Evolutionary conservation across 2,329 filamentous ascomycete species (phyloP).

Genomic region (Cytospora paraplurivora): DNA sequence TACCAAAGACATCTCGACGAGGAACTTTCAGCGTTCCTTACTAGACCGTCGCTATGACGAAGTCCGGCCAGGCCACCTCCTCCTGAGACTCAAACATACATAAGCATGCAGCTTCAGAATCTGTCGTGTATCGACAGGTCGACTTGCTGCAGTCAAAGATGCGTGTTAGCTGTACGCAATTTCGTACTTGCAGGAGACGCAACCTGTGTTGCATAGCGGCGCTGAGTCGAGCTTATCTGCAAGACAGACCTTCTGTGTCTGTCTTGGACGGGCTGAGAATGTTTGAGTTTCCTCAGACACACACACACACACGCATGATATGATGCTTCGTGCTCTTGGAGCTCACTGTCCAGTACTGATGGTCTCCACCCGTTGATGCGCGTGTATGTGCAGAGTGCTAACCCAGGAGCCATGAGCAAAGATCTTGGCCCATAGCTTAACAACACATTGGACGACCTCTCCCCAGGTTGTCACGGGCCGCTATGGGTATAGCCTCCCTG

Average conservation of each 20-base stretch:
- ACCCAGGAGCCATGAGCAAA: too few relatives aligned
- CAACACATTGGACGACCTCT: too few relatives aligned
- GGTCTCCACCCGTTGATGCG: too few relatives aligned
- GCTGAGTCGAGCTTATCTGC: neutral
- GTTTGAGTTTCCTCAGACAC: neutral
- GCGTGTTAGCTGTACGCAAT: neutral
- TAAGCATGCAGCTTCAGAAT: neutral
- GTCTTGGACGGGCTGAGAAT: neutral
- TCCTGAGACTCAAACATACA: too few relatives aligned
- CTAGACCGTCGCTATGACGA: too few relatives aligned
- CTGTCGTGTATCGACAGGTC: neutral
- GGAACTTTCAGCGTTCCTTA: too few relatives aligned
- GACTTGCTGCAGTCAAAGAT: neutral
- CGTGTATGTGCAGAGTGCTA: too few relatives aligned
- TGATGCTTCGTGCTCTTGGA: neutral
- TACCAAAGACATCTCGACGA: too few relatives aligned
- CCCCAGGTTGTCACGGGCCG: too few relatives aligned
- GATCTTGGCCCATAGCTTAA: too few relatives aligned
- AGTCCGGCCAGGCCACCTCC: too few relatives aligned
- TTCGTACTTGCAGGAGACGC: neutral
- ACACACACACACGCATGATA: neutral
- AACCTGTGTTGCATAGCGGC: too few relatives aligned
- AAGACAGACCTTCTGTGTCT: neutral
- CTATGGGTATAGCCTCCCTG: neutral
- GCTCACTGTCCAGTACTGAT: neutral